Conservation (phyloP, 2,329 filamentous ascomycete species). For the Sclerotiophoma versabilis region DNA sequence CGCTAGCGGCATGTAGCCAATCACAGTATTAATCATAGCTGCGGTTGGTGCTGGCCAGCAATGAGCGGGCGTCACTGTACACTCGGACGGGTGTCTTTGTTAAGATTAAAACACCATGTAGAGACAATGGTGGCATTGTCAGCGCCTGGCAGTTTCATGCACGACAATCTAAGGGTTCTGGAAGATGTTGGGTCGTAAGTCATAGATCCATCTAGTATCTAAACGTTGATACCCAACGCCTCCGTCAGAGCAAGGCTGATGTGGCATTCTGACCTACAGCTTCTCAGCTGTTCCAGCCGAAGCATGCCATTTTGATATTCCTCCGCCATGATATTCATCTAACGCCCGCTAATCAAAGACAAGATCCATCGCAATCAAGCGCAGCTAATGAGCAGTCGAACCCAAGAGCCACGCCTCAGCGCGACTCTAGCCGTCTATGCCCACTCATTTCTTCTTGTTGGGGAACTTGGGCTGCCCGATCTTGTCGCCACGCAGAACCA, state of each 20-base stretch:
- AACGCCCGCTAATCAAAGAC: slow-evolving; percentile 40
- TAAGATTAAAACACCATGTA: too few species aligned
- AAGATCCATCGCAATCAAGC: slow-evolving; percentile 13
- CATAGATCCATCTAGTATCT: slow-evolving; percentile 16
- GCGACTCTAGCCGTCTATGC: neutral
- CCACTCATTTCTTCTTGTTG: slow-evolving; percentile 66
- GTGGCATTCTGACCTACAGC: slow-evolving; percentile 13
- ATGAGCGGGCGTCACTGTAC: too few species aligned
- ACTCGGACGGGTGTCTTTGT: too few species aligned
- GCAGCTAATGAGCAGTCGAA: neutral
- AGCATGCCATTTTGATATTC: slow-evolving; percentile 18
- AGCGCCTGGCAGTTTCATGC: too few species aligned
- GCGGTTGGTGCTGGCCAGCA: slow-evolving; percentile 1
- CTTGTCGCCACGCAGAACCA: slow-evolving; percentile 84
- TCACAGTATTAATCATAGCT: neutral
- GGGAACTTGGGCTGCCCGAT: slow-evolving; percentile 84
- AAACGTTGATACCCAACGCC: slow-evolving; percentile 7
- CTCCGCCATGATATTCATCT: slow-evolving; percentile 32
- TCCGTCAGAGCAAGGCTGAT: slow-evolving; percentile 14
- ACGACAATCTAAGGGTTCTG: too few species aligned
- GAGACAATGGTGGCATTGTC: too few species aligned
- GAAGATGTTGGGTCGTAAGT: slow-evolving; percentile 13
- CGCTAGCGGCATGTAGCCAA: slow-evolving; percentile 9
- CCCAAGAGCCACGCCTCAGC: slow-evolving; percentile 1
- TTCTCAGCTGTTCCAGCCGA: neutral